phyloP scores from a whole-genome alignment of 176 grass and related monocot genomes.

The Avena insularis region DNA sequence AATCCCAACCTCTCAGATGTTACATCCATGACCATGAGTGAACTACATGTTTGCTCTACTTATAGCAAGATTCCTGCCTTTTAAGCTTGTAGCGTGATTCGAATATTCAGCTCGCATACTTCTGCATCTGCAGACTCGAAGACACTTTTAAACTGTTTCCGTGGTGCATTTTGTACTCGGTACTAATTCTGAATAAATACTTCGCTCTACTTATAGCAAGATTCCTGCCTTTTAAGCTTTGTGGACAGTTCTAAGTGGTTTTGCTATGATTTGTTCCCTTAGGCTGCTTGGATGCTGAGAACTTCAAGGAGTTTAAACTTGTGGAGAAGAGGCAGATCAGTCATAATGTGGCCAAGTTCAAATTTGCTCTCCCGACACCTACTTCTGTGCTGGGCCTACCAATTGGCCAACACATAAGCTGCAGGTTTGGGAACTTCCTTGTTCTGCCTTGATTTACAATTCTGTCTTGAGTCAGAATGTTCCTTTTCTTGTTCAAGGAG shows the following conservation, averaged over 20 bases:
- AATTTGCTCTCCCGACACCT: slow-evolving; percentile 72
- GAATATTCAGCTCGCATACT: background rate
- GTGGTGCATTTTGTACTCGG: background rate
- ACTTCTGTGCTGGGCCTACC: slow-evolving; percentile 81
- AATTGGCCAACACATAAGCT: slow-evolving; percentile 91
- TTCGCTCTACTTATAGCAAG: background rate
- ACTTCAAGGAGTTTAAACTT: slow-evolving; percentile 81
- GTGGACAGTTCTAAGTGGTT: background rate
- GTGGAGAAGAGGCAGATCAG: slow-evolving; percentile 81
- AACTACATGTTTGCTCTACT: background rate
- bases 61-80: background rate
- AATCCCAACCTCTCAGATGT: background rate
- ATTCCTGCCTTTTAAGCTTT: background rate
- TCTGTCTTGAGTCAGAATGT: background rate
- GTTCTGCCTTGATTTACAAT: slow-evolving; percentile 1
- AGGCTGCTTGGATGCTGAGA: slow-evolving; percentile 83
- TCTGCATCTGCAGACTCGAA: background rate
- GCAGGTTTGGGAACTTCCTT: slow-evolving; percentile 57
- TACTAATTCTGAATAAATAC: background rate
- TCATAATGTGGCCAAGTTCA: slow-evolving; percentile 84
- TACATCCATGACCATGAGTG: background rate
- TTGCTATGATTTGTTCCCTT: slow-evolving; percentile 23
- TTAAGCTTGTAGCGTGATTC: background rate
- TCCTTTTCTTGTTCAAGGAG: background rate
- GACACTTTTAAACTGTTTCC: background rate